Conservation (phyloP, 352 stramenopile species). For the Phytopythium vexans region DNA sequence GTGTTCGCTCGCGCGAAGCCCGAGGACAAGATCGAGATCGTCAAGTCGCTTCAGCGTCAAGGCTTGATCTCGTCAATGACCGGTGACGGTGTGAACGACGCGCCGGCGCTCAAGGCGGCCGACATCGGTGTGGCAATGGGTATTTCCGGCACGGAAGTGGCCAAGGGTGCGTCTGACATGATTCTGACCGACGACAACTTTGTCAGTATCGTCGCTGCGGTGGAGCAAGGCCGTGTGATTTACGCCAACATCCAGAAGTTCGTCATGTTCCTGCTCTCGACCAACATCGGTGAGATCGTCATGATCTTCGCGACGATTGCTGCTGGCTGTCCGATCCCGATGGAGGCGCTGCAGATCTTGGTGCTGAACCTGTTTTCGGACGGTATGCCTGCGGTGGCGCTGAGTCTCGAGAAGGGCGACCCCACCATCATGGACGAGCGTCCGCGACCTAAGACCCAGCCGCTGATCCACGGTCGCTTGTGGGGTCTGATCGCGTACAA, state of each 20-base stretch:
- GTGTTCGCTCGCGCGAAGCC: constrained; percentile 96
- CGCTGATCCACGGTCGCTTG: constrained; percentile 54
- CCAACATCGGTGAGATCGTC: constrained; percentile 95
- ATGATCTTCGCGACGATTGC: constrained; percentile 74
- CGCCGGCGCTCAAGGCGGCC: constrained; percentile 94
- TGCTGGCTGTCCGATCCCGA: constrained; percentile 63
- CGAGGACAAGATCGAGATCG: constrained; percentile 96
- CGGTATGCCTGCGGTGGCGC: constrained; percentile 66
- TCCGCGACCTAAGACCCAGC: constrained; percentile 50
- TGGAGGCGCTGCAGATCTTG: constrained; percentile 97
- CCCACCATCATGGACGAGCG: constrained; percentile 62
- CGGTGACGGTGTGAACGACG: constrained; percentile 98
- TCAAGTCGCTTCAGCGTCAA: constrained; percentile 91
- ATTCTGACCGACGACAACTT: constrained; percentile 99
- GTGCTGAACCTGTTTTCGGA: constrained; percentile 99
- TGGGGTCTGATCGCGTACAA: constrained; percentile 66
- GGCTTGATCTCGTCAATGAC: constrained; percentile 95
- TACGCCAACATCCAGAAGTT: constrained; percentile 99
- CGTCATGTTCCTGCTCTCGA: constrained; percentile 97
- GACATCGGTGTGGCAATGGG: constrained; percentile 98
- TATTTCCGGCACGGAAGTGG: constrained; percentile 96
- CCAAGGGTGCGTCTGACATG: constrained; percentile 98
- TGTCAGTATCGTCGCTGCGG: constrained; percentile 95
- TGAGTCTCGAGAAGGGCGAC: constrained; percentile 74
- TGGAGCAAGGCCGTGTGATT: constrained; percentile 95